A percentile compares a stretch with the other conserved stretches of the same genome.
These are phyloP conservation scores for Populus pruinosa DNA, from an alignment of 345 rosid genomes.

Conservation along the genomic window DNA sequence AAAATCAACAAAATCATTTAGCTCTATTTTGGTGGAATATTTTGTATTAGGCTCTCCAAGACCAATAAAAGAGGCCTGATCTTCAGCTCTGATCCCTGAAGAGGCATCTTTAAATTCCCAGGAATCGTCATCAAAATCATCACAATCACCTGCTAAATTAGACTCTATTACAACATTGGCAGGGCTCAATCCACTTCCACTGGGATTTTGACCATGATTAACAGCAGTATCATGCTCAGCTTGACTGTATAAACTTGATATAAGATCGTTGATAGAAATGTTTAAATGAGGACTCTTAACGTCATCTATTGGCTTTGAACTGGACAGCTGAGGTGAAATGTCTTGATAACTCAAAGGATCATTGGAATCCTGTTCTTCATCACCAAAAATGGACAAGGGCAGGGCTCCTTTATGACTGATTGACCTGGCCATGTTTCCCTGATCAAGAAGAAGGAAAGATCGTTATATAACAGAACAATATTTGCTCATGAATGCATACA, in stretches of 20 bases:
- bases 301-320: conserved; percentile 22
- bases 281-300: conserved; percentile 32
- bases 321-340: conserved; percentile 27
- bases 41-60: conserved; percentile 29
- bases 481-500: conserved; percentile 1
- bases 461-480: neutral
- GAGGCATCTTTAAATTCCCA: conserved; percentile 71
- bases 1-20: conserved; percentile 42
- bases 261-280: conserved; percentile 59
- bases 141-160: conserved; percentile 24
- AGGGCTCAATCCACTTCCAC: conserved; percentile 35
- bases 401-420: conserved; percentile 48
- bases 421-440: conserved; percentile 37
- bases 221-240: conserved; percentile 38
- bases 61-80: conserved; percentile 17
- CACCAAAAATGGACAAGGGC: conserved; percentile 68
- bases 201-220: conserved; percentile 27
- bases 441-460: conserved; percentile 13
- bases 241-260: conserved; percentile 75
- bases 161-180: conserved; percentile 22
- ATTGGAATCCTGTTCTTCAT: conserved; percentile 42
- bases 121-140: conserved; percentile 58
- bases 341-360: conserved; percentile 39
- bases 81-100: conserved; percentile 29
- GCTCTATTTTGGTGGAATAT: conserved; percentile 23